phyloP scores from a whole-genome alignment of 208 protist genomes.

The Wallacemonas rigidus region DNA sequence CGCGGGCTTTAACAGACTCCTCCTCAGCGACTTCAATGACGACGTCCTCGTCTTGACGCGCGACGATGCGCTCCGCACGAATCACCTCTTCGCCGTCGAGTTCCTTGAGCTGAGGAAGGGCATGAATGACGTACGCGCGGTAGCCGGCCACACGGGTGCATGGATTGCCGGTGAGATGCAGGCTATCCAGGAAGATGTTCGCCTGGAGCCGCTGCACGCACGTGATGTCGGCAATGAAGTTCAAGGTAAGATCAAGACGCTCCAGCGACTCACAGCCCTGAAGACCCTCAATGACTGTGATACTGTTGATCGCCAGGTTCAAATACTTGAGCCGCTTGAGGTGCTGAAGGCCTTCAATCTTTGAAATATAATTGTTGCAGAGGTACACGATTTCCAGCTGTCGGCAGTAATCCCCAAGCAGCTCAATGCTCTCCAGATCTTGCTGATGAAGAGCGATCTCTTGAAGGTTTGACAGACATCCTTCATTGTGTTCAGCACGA shows the following conservation, averaged over 20 bases:
- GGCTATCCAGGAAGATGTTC: conserved; percentile 85
- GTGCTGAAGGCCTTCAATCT: conserved; percentile 94
- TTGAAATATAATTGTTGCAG: conserved; percentile 96
- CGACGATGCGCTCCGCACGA: conserved; percentile 84
- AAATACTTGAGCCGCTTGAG: conserved; percentile 97
- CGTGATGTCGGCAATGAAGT: conserved; percentile 94
- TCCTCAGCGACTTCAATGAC: conserved; percentile 48
- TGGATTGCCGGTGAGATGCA: conserved; percentile 96
- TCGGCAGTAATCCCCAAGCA: conserved; percentile 81
- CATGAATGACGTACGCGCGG: conserved; percentile 90
- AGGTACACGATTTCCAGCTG: conserved; percentile 96
- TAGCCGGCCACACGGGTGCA: conserved; percentile 91
- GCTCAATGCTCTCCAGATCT: conserved; percentile 94
- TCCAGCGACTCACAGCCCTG: conserved; percentile 93
- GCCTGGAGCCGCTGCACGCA: conserved; percentile 72
- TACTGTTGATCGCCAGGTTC: conserved; percentile 97
- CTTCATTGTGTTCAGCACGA: conserved; percentile 97
- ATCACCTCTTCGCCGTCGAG: conserved; percentile 91
- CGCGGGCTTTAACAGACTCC: conserved; percentile 49
- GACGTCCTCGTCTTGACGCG: conserved; percentile 80
- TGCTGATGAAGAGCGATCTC: conserved; percentile 97
- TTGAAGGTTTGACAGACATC: conserved; percentile 92
- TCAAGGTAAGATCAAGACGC: conserved; percentile 97
- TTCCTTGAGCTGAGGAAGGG: conserved; percentile 91
- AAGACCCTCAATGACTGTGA: conserved; percentile 92